Base-by-base conservation (phyloP, 2,329 filamentous ascomycete genomes). In the Rutstroemia sp. region DNA sequence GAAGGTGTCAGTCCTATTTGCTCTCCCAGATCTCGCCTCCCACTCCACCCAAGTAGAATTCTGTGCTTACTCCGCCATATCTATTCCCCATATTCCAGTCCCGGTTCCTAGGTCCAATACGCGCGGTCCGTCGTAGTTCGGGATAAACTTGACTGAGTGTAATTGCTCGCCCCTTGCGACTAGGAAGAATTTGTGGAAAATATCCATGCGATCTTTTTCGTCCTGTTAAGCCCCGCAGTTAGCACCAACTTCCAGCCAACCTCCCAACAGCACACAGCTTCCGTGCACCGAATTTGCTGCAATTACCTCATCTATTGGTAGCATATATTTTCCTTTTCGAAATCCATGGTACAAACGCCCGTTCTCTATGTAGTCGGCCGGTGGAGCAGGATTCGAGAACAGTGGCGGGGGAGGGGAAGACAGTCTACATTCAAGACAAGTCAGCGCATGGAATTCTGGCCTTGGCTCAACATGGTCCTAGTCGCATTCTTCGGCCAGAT, bases 71-170 rank as follows among this genome's bases (percentile, higher is more conserved):
- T 88, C 85, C 61, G 88, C 87, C 73, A 96, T 87, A 63, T 92
- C 87, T 65, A 95, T 88, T 42, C 87, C 83, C 92, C 92, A 97
- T 59, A 95, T 92, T 41, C 90, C 91, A 1, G 90, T 95, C 19
- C 92, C 92, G 61, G 87, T 92, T 44, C 91, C 92, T 54, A 96
- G 69, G 66, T 87, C 84, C 44, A 87, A 68, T 49, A 87, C 77
- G 51, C 74, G 72, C 2, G 73, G 72, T 8, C 60, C 64, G 41
- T 66, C 61, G 30, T 59, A 63, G 49, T 61, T 65, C 8, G 42
- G 49, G 7, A 37, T 71, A 66, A 58, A 71, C 18, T 44, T 50
- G 19, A 48, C 45, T 68, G 39, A 75, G 73, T 59, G 77, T 71
- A 68, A 71, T 66, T 63, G 74, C 70, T 64, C 78, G 65, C 63